Evolutionary conservation across 345 rosid genomes (phyloP), one percentile per base, ranked within the genome.

Genomic region (Alliaria petiolata): DNA sequence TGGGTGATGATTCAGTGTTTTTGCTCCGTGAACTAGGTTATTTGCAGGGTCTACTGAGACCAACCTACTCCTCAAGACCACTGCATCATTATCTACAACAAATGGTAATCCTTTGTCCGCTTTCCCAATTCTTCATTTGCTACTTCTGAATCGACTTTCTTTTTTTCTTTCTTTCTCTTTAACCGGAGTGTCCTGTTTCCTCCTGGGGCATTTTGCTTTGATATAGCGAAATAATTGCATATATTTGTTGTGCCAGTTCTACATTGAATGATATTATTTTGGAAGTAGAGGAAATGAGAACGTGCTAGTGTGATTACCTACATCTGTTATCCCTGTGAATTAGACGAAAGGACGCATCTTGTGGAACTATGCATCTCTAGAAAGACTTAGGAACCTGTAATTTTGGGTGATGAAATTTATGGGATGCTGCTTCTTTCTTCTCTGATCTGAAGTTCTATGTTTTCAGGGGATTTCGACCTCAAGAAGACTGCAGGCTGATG

Each of bases 391-490:
- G 60, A 42, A 15, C n/a, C 20, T 51, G 8, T 49, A 20, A 12
- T 30, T 66, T 57, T 49, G 15, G 62, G 6, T 14, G 13, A 10
- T 52, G 45, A 8, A 47, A 10, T 43, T 76, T 3, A 44, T 40
- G 20, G 58, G 74, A 28, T 43, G 45, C n/a, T 55, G 49, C 20
- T 5, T 61, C 14, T 4, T 9, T 69, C 43, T 45, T 42, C 22
- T 49, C 67, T 31, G 66, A 51, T 22, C 42, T 51, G 13, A 20
- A 31, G 56, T 26, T 73, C 14, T 65, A 16, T 70, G 58, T 43
- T 79, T 63, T 69, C 74, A 91, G 99, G 86, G 89, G 13, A 87
- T 95, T 49, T 86, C 89, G 49, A 85, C 84, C 46, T 88, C 98
- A 66, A 85, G 89, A 72, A 84, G 58, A 72, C 66, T 85, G 51